Evolutionary conservation across 345 rosid species (phyloP), one percentile per base, ranked within the genome.

Genomic region (Barbarea vulgaris): DNA sequence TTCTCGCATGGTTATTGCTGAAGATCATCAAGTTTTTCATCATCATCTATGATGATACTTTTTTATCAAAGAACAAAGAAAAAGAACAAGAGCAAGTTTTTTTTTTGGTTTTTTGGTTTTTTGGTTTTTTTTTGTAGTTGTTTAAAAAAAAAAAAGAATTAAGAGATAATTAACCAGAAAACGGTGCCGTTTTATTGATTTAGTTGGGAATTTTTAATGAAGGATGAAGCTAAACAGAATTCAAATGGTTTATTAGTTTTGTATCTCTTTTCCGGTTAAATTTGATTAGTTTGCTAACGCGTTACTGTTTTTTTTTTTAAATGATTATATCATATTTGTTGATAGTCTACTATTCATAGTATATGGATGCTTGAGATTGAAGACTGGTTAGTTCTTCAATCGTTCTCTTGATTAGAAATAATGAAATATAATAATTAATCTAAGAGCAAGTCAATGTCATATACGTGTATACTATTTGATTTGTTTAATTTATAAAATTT

Each of bases 1-100:
- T 44, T 70, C 84, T 81, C 84, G 89, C 70, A 91, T 95, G 99
- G 89, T 83, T 41, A 52, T 79, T 75, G 93, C 95, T 8, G 83
- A 82, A 37, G 76, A 80, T 39, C 73, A 66, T 24, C 36, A 74
- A 56, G 72, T 34, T 64, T 55, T 15, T 7, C 76, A 70, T 63
- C 61, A 10, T n/a, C n/a, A n/a, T n/a, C n/a, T n/a, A n/a, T n/a
- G n/a, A 41, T 53, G 58, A 24, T 1, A 56, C 19, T 39, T 57
- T 9, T 1, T 22, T n/a, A 54, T 39, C 9, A 12, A 17, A 22
- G 24, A 10, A 47, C 31, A 41, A 27, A 11, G 0, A 12, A 56
- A 1, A 15, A 0, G 13, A 12, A 25, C 22, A n/a, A n/a, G 6
- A 6, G 2, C 13, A 15, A 28, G 13, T 1, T 9, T 53, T 67